Evolutionary conservation across 768 basidiomycete species (phyloP).

Genomic region (Auricularia auricula-judae): DNA sequence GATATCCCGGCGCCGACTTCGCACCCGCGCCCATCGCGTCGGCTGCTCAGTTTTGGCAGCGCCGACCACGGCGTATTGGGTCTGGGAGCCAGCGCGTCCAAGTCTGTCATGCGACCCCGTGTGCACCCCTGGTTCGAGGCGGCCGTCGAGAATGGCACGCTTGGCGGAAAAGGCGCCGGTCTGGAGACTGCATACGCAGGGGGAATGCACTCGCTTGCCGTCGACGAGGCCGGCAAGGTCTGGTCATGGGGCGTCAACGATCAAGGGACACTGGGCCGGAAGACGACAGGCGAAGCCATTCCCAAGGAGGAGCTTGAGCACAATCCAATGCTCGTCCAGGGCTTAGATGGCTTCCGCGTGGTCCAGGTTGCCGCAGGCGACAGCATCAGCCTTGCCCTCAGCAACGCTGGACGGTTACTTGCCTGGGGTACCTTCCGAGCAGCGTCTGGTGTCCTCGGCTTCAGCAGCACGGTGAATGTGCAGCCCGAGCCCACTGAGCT

Average conservation of each 20-base stretch:
- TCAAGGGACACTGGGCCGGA: conserved; percentile 26
- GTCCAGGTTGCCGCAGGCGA: conserved; percentile 32
- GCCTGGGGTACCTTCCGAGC: conserved; percentile 36
- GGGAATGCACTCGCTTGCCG: conserved; percentile 37
- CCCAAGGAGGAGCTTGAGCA: conserved; percentile 26
- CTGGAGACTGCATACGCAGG: conserved; percentile 30
- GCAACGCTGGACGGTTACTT: conserved; percentile 27
- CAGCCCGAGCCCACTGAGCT: conserved; percentile 6
- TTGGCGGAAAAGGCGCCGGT: conserved; percentile 21
- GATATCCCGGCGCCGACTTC: conserved; percentile 44
- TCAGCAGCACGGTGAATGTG: conserved; percentile 17
- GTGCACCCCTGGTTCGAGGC: background rate
- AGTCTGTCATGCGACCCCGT: background rate
- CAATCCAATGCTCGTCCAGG: conserved; percentile 22
- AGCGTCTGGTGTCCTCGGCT: conserved; percentile 18
- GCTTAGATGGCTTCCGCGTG: conserved; percentile 28
- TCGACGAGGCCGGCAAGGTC: conserved; percentile 29
- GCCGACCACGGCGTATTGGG: conserved; percentile 77
- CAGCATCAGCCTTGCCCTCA: conserved; percentile 29
- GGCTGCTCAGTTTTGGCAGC: conserved; percentile 80
- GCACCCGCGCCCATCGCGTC: conserved; percentile 52
- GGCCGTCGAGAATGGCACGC: conserved; percentile 19
- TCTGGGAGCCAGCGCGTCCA: background rate
- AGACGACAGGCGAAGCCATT: conserved; percentile 14
- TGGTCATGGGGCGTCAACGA: conserved; percentile 23